These are phyloP conservation scores for Trichoderma simmonsii DNA, from an alignment of 2,329 filamentous ascomycete species.

Conservation along the genomic window DNA sequence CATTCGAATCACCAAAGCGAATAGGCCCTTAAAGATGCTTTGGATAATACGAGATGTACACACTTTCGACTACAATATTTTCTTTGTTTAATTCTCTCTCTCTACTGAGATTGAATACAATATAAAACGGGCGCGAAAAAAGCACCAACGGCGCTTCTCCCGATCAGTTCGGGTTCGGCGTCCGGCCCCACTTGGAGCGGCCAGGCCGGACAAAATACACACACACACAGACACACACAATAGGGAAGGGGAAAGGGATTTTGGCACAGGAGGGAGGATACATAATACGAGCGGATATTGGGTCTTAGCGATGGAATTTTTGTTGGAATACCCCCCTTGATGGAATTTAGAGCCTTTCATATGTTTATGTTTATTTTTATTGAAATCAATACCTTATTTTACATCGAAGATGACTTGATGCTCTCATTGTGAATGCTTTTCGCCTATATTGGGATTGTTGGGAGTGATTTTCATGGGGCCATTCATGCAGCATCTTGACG, in stretches of 20 bases:
- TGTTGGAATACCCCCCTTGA: conserved; percentile 4
- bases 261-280: neutral
- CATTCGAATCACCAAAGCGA: neutral
- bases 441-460: neutral
- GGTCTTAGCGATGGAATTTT: neutral
- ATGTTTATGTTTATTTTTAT: neutral
- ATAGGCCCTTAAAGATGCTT: neutral
- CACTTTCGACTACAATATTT: neutral
- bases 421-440: neutral
- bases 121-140: neutral
- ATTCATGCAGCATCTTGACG: conserved; percentile 1
- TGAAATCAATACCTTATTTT: neutral
- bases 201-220: neutral
- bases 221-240: neutral
- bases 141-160: neutral
- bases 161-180: neutral
- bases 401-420: neutral
- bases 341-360: neutral
- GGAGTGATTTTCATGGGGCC: neutral
- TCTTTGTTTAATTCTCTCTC: neutral
- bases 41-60: neutral
- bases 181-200: conserved; percentile 10
- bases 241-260: neutral
- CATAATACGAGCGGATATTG: neutral
- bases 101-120: neutral